phyloP scores from a whole-genome alignment of 2,329 filamentous ascomycete genomes.

The Colletotrichum lupini region DNA sequence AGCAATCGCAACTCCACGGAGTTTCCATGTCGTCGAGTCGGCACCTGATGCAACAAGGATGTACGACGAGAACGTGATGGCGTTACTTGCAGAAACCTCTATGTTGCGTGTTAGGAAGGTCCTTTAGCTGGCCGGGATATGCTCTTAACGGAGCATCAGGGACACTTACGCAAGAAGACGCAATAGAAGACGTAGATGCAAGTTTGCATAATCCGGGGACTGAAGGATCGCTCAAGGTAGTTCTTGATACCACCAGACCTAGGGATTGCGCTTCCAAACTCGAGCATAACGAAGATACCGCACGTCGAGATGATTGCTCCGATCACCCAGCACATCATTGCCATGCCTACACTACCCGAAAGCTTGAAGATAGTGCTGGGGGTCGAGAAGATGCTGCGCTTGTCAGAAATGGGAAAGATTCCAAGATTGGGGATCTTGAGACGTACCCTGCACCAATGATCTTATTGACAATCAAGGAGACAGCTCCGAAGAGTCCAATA shows the following conservation, averaged over 20 bases:
- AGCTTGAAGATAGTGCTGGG: conserved; percentile 38
- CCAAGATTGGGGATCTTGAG: background rate
- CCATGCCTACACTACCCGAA: conserved; percentile 40
- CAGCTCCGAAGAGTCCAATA: conserved; percentile 39
- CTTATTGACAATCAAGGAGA: conserved; percentile 40
- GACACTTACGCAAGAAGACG: conserved; percentile 35
- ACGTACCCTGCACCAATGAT: conserved; percentile 40
- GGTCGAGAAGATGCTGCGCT: conserved; percentile 39
- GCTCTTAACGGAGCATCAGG: background rate
- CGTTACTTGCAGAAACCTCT: conserved; percentile 34
- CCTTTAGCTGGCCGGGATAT: background rate
- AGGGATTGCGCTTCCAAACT: conserved; percentile 40
- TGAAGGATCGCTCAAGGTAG: conserved; percentile 39
- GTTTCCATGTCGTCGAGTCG: conserved; percentile 25
- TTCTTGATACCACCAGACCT: conserved; percentile 39
- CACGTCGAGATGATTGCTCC: conserved; percentile 38
- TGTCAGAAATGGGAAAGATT: background rate
- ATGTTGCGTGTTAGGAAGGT: background rate
- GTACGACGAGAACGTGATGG: conserved; percentile 30
- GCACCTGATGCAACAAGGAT: conserved; percentile 22
- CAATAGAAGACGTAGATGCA: conserved; percentile 41
- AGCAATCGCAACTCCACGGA: conserved; percentile 24
- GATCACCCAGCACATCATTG: conserved; percentile 40
- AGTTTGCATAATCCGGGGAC: conserved; percentile 37
- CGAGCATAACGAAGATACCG: conserved; percentile 39